Evolutionary conservation across 2,329 filamentous ascomycete genomes (phyloP).

Genomic region (Fusarium tuaranense): DNA sequence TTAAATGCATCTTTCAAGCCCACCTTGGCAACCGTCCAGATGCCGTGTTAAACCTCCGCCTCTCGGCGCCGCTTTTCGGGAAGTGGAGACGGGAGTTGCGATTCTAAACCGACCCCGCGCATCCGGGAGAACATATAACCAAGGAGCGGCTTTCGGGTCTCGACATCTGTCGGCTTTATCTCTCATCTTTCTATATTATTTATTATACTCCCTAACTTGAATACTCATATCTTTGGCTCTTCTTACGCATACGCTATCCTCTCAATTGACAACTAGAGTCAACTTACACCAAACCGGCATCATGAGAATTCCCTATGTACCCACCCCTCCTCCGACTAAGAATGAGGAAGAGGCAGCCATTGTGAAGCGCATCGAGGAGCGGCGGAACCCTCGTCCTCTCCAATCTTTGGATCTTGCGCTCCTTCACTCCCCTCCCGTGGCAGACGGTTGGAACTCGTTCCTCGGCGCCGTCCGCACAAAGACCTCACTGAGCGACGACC

Average conservation of each 20-base stretch:
- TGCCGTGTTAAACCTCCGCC: constrained; percentile 26
- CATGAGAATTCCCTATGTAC: constrained; percentile 77
- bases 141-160: constrained; percentile 24
- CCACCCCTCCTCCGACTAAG: constrained; percentile 61
- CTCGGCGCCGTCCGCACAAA: constrained; percentile 71
- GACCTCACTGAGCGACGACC: constrained; percentile 61
- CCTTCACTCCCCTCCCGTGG: constrained; percentile 78
- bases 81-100: constrained; percentile 45
- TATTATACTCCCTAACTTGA: background rate
- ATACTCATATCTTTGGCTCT: background rate
- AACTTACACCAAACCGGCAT: constrained; percentile 30
- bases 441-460: constrained; percentile 81
- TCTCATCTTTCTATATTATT: background rate
- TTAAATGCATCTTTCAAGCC: background rate
- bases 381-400: constrained; percentile 76
- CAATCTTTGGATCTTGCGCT: constrained; percentile 82
- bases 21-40: background rate
- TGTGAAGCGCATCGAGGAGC: constrained; percentile 71
- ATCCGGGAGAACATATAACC: constrained; percentile 46
- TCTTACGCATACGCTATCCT: background rate
- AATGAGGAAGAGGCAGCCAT: constrained; percentile 65
- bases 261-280: background rate
- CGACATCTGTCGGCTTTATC: background rate
- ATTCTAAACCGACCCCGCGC: constrained; percentile 41
- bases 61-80: constrained; percentile 41